Evolutionary conservation across 768 basidiomycete genomes (phyloP), one percentile per base, ranked within the genome.

Genomic region (Mycena crocata): DNA sequence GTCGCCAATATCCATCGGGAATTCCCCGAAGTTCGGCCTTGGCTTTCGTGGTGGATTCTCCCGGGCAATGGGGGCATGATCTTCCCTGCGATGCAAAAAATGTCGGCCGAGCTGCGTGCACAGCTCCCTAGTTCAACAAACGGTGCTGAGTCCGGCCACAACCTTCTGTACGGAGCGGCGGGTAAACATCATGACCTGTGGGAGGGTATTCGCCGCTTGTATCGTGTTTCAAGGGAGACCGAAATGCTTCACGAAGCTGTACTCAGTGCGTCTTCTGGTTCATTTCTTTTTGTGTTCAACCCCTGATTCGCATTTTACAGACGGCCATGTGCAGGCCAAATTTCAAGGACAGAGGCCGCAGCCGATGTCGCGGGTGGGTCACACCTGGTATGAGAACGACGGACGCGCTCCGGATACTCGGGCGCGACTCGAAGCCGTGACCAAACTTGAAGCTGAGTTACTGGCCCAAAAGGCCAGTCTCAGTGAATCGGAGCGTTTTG

Each of bases 391-490:
- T 19, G 40, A 42, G 40, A 42, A 42, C 40, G 40, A 62, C 23
- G 61, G 61, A 10, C 61, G 57, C 13, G 59, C 54, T 14, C 64
- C 64, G 1, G 57, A 65, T n/a, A 65, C 64, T 17, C 64, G 64
- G 1, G 49, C 30, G 15, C 64, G 57, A 5, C 48, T 65, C 15
- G 57, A 35, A 7, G 55, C 34, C 4, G 26, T 57, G 40, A 42
- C 40, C 40, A 17, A 21, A 19, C 17, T 42, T n/a, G n/a, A n/a
- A n/a, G n/a, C n/a, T n/a, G n/a, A n/a, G n/a, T n/a, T n/a, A n/a
- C n/a, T n/a, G n/a, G 40, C 40, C 9, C 40, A 42, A 19, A 42
- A 42, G 17, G 15, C 40, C 40, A 42, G 40, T 42, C 40, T 42
- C 40, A 42, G 40, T n/a, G n/a, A n/a, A n/a, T n/a, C n/a, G n/a